These are phyloP conservation scores for Xylaria intraflava DNA, from an alignment of 495 filamentous ascomycete genomes.

Conservation along the genomic window DNA sequence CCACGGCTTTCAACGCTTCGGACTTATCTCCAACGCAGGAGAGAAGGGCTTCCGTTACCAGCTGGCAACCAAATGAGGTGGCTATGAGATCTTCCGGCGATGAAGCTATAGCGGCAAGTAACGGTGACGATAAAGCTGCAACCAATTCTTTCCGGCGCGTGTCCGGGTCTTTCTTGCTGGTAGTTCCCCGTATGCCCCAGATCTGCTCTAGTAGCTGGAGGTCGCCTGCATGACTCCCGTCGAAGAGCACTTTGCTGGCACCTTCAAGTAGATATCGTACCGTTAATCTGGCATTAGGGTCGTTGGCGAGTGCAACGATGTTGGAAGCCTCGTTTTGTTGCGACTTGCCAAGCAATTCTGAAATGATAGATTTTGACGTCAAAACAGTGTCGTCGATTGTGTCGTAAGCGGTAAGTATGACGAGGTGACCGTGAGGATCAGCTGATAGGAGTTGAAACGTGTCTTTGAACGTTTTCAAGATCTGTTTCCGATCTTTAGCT, in stretches of 20 bases:
- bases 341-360: slow-evolving; percentile 69
- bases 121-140: slow-evolving; percentile 54
- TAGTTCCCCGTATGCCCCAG: slow-evolving; percentile 64
- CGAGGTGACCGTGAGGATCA: slow-evolving; percentile 69
- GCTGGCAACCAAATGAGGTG: slow-evolving; percentile 77
- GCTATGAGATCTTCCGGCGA: slow-evolving; percentile 60
- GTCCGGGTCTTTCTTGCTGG: slow-evolving; percentile 85
- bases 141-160: slow-evolving; percentile 69
- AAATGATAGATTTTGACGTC: slow-evolving; percentile 74
- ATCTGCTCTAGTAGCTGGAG: slow-evolving; percentile 64
- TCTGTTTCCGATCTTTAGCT: slow-evolving; percentile 88
- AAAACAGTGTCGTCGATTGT: slow-evolving; percentile 90
- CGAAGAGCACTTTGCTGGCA: slow-evolving; percentile 62
- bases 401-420: slow-evolving; percentile 79
- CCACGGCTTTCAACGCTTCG: slow-evolving; percentile 63
- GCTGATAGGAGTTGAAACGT: slow-evolving; percentile 72
- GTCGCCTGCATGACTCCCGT: slow-evolving; percentile 49
- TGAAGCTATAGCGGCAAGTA: slow-evolving; percentile 64
- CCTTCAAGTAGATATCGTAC: slow-evolving; percentile 80
- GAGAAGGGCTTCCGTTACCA: slow-evolving; percentile 75
- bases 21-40: slow-evolving; percentile 67
- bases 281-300: slow-evolving; percentile 67
- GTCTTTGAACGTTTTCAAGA: slow-evolving; percentile 81
- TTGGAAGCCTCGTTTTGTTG: slow-evolving; percentile 54
- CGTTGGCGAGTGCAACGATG: slow-evolving; percentile 55